Percentiles rank a stretch among this genome's conserved stretches.
These are phyloP conservation scores for Lasiosphaeria miniovina DNA, from an alignment of 495 filamentous ascomycete genomes.

Conservation along the genomic window DNA sequence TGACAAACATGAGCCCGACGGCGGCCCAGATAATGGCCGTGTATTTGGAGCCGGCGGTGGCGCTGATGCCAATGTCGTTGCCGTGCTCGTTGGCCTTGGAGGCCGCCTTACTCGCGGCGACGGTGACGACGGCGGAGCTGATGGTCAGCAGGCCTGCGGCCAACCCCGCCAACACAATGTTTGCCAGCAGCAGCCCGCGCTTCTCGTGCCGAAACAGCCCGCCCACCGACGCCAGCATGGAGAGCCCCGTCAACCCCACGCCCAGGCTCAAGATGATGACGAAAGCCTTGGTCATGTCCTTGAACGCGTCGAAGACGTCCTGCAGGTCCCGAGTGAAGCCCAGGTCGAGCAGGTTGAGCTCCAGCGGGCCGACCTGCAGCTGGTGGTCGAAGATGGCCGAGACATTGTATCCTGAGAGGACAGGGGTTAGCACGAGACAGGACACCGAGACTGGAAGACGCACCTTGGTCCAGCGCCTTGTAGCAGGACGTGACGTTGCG, in stretches of 20 bases:
- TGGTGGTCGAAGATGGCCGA: slow-evolving; percentile 51
- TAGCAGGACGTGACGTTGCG: slow-evolving; percentile 66
- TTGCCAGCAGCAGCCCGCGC: slow-evolving; percentile 7
- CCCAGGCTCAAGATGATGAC: slow-evolving; percentile 65
- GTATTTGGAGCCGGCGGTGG: slow-evolving; percentile 31
- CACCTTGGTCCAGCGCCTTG: slow-evolving; percentile 51
- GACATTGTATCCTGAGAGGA: slow-evolving; percentile 55
- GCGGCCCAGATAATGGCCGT: slow-evolving; percentile 60
- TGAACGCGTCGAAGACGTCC: slow-evolving; percentile 54
- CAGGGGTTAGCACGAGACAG: not conserved
- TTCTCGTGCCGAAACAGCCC: slow-evolving; percentile 32
- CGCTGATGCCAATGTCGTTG: slow-evolving; percentile 31
- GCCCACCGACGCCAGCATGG: slow-evolving; percentile 49
- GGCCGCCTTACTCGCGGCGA: slow-evolving; percentile 30
- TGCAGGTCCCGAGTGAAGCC: slow-evolving; percentile 62
- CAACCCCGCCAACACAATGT: slow-evolving; percentile 26
- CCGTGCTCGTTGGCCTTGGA: slow-evolving; percentile 33
- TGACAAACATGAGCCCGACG: slow-evolving; percentile 56
- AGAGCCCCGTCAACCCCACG: slow-evolving; percentile 54
- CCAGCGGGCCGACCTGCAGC: slow-evolving; percentile 43
- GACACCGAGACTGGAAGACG: slow-evolving; percentile 15
- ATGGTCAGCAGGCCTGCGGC: slow-evolving; percentile 21
- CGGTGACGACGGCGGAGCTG: slow-evolving; percentile 23
- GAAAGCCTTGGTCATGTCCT: slow-evolving; percentile 47
- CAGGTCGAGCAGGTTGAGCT: slow-evolving; percentile 53